Conservation (phyloP, 2,329 filamentous ascomycete species). For the Davidsoniella australis region DNA sequence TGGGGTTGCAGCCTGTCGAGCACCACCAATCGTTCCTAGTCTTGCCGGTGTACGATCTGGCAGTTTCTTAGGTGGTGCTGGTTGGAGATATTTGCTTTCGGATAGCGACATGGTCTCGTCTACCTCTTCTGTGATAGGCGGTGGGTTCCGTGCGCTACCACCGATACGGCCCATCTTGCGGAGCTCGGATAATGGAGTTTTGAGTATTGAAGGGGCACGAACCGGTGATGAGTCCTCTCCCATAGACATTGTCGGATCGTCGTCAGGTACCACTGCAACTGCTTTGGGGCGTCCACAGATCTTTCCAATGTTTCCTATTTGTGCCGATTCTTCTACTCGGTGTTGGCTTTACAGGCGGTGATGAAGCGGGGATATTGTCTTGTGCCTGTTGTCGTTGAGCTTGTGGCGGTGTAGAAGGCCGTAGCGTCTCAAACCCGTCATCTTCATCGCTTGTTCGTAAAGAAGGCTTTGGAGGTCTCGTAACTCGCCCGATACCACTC, state of each 20-base stretch:
- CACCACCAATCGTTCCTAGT: neutral
- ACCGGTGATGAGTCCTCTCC: conserved; percentile 1
- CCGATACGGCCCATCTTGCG: neutral
- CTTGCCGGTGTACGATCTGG: neutral
- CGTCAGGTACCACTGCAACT: neutral
- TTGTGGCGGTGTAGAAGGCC: neutral
- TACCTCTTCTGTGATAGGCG: neutral
- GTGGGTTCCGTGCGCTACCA: neutral
- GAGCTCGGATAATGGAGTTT: neutral
- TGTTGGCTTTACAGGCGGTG: neutral
- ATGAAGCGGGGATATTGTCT: neutral
- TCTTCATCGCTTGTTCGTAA: neutral
- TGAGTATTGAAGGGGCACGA: neutral
- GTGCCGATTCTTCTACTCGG: neutral
- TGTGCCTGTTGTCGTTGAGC: neutral
- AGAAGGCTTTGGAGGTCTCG: neutral
- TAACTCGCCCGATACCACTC: neutral
- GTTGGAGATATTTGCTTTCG: neutral
- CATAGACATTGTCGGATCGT: conserved; percentile 6
- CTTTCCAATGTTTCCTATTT: conserved; percentile 2
- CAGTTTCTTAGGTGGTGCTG: neutral
- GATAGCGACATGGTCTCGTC: conserved; percentile 4
- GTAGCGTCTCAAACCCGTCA: conserved; percentile 7
- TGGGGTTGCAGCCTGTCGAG: neutral
- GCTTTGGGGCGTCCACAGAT: neutral